These are phyloP conservation scores for Globisporangium takayamanum DNA, from an alignment of 352 stramenopile species.

Conservation along the genomic window DNA sequence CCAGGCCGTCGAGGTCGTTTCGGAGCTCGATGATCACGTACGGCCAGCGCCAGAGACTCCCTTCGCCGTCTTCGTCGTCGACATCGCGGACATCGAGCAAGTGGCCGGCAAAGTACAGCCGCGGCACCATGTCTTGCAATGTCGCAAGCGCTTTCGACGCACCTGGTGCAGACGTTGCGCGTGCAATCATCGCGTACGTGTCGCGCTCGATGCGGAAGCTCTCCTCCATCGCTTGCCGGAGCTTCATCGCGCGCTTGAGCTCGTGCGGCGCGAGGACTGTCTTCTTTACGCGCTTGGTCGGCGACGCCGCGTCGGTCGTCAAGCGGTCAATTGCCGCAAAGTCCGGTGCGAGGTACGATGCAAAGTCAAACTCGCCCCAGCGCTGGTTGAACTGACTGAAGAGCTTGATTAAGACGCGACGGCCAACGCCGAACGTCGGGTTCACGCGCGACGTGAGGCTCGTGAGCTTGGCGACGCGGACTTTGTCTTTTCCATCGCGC, in stretches of 20 bases:
- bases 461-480: conserved; percentile 36
- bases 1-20: conserved; percentile 38
- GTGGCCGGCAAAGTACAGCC: conserved; percentile 43
- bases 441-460: conserved; percentile 74
- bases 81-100: conserved; percentile 55
- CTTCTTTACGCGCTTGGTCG: conserved; percentile 39
- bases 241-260: conserved; percentile 44
- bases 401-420: conserved; percentile 65
- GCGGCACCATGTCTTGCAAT: conserved; percentile 34
- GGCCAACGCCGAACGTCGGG: conserved; percentile 63
- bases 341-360: conserved; percentile 51
- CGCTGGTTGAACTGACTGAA: conserved; percentile 82
- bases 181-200: conserved; percentile 51
- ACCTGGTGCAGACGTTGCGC: not conserved
- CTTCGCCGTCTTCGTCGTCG: conserved; percentile 59
- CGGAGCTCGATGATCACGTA: conserved; percentile 77
- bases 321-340: conserved; percentile 21
- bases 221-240: conserved; percentile 74
- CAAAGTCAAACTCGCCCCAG: conserved; percentile 75
- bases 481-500: conserved; percentile 13
- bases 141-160: conserved; percentile 12
- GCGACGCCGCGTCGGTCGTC: conserved; percentile 3
- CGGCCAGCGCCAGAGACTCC: conserved; percentile 75
- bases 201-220: conserved; percentile 57
- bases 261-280: conserved; percentile 37